These are phyloP conservation scores for Trichoderma semiorbis DNA, from an alignment of 2,329 filamentous ascomycete species.

Conservation along the genomic window DNA sequence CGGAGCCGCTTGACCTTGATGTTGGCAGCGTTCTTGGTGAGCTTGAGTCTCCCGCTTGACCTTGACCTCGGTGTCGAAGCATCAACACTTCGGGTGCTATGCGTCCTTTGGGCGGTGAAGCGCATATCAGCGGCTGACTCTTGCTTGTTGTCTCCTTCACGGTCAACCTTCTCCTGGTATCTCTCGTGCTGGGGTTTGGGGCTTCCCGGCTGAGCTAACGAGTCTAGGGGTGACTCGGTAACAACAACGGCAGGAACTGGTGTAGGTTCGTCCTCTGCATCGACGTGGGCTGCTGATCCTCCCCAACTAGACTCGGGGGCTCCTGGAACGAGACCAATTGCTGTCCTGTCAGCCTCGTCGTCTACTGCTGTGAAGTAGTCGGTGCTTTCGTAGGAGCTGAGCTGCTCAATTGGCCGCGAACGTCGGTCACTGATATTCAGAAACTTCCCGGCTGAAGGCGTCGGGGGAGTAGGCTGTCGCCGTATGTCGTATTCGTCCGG, in stretches of 20 bases:
- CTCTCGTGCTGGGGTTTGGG: not conserved
- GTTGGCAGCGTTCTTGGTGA: constrained; percentile 9
- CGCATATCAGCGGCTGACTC: not conserved
- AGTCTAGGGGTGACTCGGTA: not conserved
- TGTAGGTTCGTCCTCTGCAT: not conserved
- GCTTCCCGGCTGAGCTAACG: not conserved
- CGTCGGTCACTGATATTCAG: constrained; percentile 13
- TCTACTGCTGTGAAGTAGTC: constrained; percentile 4
- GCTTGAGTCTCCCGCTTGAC: not conserved
- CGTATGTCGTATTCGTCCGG: constrained; percentile 14
- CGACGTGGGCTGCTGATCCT: not conserved
- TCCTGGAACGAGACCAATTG: not conserved
- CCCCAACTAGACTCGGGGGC: not conserved
- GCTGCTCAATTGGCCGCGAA: not conserved
- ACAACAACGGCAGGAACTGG: constrained; percentile 1
- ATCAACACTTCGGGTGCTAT: not conserved
- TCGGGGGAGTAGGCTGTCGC: constrained; percentile 19
- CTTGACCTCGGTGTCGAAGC: not conserved
- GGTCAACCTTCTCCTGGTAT: not conserved
- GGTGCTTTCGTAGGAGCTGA: not conserved
- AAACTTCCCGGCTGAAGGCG: constrained; percentile 14
- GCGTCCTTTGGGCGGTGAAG: not conserved
- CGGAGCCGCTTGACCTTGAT: constrained; percentile 10
- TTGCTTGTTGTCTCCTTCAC: not conserved
- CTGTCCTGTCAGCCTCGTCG: not conserved